Conservation (phyloP, 148 eudicot species). For the Camellia japonica region DNA sequence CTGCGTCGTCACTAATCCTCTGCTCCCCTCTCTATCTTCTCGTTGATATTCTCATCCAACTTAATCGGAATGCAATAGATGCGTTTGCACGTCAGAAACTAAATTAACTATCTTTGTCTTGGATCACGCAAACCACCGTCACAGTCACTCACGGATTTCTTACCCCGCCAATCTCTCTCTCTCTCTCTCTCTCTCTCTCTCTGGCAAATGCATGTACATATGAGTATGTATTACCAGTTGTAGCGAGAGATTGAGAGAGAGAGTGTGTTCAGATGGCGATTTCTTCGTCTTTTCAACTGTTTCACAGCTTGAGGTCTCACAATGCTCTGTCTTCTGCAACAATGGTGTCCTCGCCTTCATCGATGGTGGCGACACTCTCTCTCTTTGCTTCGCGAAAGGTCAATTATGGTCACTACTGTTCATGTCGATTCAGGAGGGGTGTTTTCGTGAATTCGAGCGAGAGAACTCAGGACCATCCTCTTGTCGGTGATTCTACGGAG, state of each 20-base stretch:
- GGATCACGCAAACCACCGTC: not conserved
- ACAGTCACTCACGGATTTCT: not conserved
- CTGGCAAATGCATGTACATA: not conserved
- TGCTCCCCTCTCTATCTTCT: too few species aligned
- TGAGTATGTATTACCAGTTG: not conserved
- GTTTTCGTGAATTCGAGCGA: constrained; percentile 19
- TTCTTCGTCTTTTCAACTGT: not conserved
- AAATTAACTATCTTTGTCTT: not conserved
- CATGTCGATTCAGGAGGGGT: not conserved
- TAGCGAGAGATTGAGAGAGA: not conserved
- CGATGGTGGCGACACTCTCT: not conserved
- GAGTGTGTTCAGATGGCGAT: not conserved
- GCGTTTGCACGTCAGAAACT: not conserved
- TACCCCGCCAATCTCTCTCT: not conserved
- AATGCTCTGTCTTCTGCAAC: not conserved
- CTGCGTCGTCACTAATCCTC: too few species aligned
- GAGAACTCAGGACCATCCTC: constrained; percentile 13
- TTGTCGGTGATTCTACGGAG: constrained; percentile 1
- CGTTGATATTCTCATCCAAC: too few species aligned
- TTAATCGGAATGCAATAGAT: too few species aligned
- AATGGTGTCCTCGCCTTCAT: not conserved
- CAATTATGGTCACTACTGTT: not conserved
- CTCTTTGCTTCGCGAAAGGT: not conserved
- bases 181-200: not conserved
- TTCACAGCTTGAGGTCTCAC: not conserved